Evolutionary conservation across 1,284 basidiomycete species (phyloP).

Genomic region (Pseudozyma thailandica): DNA sequence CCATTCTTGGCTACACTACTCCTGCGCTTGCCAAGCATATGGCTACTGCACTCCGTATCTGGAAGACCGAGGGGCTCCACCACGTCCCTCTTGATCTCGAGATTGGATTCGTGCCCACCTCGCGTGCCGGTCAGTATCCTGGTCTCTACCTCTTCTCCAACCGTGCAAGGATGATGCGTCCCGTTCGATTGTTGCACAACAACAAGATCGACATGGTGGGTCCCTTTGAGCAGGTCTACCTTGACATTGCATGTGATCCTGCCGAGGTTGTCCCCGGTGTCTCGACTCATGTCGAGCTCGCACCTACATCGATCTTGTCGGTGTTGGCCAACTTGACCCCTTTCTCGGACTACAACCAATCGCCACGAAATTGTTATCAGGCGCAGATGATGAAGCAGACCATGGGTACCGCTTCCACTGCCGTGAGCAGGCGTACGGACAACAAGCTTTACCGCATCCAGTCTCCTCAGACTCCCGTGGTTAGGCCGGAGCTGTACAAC

Average conservation of each 20-base stretch:
- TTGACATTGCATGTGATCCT: constrained; percentile 93
- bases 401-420: constrained; percentile 97
- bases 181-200: constrained; percentile 90
- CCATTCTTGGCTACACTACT: constrained; percentile 93
- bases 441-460: constrained; percentile 98
- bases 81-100: constrained; percentile 89
- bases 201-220: constrained; percentile 89
- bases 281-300: constrained; percentile 87
- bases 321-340: constrained; percentile 75
- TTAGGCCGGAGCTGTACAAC: constrained; percentile 89
- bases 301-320: constrained; percentile 94
- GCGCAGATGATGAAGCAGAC: constrained; percentile 98
- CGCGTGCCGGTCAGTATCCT: constrained; percentile 94
- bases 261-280: constrained; percentile 86
- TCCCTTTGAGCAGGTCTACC: constrained; percentile 98
- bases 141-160: constrained; percentile 93
- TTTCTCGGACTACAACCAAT: constrained; percentile 92
- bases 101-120: constrained; percentile 89
- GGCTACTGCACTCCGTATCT: constrained; percentile 84
- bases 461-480: constrained; percentile 92
- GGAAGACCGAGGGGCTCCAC: constrained; percentile 90
- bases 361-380: constrained; percentile 76
- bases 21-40: constrained; percentile 81
- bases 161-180: constrained; percentile 94
- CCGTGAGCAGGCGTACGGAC: constrained; percentile 89